These are phyloP conservation scores for Lepidium sativum DNA, from an alignment of 345 rosid genomes.

Conservation along the genomic window DNA sequence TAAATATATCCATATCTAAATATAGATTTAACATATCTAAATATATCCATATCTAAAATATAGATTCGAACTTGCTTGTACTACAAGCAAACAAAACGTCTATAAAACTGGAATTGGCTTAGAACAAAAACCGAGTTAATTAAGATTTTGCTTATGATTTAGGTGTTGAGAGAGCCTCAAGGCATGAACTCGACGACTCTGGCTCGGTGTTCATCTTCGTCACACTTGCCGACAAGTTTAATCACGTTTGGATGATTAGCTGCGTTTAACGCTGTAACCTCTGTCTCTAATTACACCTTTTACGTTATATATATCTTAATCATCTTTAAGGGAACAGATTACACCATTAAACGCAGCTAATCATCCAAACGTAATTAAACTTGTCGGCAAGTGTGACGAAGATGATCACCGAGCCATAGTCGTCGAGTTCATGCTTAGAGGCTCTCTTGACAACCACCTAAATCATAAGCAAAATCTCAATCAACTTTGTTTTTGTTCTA, in stretches of 20 bases:
- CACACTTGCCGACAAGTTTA: too few species aligned
- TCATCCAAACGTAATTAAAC: conserved; percentile 44
- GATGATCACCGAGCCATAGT: conserved; percentile 50
- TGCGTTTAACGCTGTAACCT: conserved; percentile 39
- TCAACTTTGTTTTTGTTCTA: not conserved
- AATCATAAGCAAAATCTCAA: conserved; percentile 30
- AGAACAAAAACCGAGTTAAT: not conserved
- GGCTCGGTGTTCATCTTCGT: conserved; percentile 46
- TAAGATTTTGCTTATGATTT: conserved; percentile 27
- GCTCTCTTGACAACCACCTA: conserved; percentile 55
- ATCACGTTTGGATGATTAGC: conserved; percentile 36
- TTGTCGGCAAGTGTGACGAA: conserved; percentile 56
- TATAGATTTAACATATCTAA: too few species aligned
- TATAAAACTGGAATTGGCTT: too few species aligned
- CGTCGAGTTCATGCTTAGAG: conserved; percentile 67
- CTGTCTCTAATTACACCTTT: conserved; percentile 25
- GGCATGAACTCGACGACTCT: conserved; percentile 72
- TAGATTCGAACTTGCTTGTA: too few species aligned
- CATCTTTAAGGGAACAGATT: too few species aligned
- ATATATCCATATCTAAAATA: too few species aligned
- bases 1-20: too few species aligned
- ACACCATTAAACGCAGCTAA: too few species aligned
- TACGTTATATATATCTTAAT: too few species aligned
- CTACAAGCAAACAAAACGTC: too few species aligned
- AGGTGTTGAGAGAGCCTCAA: conserved; percentile 57